Conservation (phyloP, 2,329 filamentous ascomycete genomes). For the Fusarium sp. region DNA sequence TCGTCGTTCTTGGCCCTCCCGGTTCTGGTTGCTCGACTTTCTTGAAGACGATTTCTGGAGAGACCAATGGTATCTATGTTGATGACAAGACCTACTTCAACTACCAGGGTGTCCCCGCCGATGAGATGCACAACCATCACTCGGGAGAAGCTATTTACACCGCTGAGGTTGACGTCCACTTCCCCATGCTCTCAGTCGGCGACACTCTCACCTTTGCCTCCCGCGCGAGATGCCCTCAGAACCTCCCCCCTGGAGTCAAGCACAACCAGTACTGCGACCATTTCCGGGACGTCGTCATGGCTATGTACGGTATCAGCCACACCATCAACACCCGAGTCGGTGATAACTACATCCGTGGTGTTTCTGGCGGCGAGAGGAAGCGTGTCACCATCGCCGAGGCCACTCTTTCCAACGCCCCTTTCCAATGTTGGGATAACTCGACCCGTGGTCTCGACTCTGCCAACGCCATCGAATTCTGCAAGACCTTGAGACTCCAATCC, state of each 20-base stretch:
- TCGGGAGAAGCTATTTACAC: conserved; percentile 78
- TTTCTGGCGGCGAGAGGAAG: conserved; percentile 82
- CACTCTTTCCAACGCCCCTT: conserved; percentile 63
- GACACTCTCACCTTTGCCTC: neutral
- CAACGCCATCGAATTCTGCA: conserved; percentile 47
- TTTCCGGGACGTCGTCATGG: conserved; percentile 72
- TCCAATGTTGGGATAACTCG: conserved; percentile 50
- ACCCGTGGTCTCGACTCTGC: conserved; percentile 48
- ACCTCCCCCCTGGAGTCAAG: conserved; percentile 67
- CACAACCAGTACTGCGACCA: conserved; percentile 67
- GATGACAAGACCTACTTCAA: conserved; percentile 77
- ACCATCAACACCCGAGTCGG: conserved; percentile 80
- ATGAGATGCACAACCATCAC: conserved; percentile 80
- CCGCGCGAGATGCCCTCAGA: conserved; percentile 64
- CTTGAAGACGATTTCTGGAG: conserved; percentile 82
- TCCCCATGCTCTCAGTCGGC: neutral
- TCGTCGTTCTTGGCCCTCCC: conserved; percentile 77
- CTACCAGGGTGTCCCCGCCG: conserved; percentile 73
- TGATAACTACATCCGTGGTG: conserved; percentile 75
- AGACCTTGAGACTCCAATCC: conserved; percentile 42
- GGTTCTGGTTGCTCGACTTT: conserved; percentile 81
- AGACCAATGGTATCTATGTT: conserved; percentile 80
- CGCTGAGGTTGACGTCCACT: conserved; percentile 62
- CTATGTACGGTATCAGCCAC: conserved; percentile 76
- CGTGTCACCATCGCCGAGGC: conserved; percentile 83